Conservation (phyloP, 2,329 filamentous ascomycete species). For the Polytolypa hystricis region DNA sequence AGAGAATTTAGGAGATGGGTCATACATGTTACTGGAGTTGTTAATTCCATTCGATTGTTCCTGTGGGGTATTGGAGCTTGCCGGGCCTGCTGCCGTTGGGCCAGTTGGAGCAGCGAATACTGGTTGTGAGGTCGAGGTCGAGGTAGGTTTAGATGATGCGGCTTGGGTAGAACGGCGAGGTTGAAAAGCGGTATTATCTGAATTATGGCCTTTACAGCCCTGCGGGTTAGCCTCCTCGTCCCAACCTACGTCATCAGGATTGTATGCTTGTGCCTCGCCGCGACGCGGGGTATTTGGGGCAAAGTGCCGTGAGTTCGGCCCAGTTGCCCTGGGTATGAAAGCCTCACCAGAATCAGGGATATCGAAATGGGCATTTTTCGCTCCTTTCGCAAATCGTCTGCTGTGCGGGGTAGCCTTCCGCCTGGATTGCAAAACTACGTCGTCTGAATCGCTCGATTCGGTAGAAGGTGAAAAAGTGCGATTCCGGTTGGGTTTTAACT, state of each 20-base stretch:
- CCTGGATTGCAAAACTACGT: conserved; percentile 20
- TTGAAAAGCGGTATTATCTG: conserved; percentile 12
- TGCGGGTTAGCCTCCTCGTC: conserved; percentile 19
- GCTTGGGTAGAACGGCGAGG: conserved; percentile 2
- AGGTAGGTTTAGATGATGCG: not conserved
- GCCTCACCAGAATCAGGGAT: conserved; percentile 23
- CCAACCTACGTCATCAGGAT: conserved; percentile 10
- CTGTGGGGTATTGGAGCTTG: not conserved
- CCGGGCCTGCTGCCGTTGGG: not conserved
- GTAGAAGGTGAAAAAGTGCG: conserved; percentile 24
- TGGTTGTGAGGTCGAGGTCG: not conserved
- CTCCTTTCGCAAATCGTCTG: conserved; percentile 19
- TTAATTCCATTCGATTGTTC: not conserved
- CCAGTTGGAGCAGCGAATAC: not conserved
- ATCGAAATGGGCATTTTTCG: conserved; percentile 20
- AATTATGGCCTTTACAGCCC: conserved; percentile 21
- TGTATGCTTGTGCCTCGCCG: conserved; percentile 1
- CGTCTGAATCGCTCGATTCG: conserved; percentile 30
- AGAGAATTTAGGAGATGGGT: conserved; percentile 8
- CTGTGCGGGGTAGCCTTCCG: conserved; percentile 33
- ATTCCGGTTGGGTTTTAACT: conserved; percentile 23
- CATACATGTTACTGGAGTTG: conserved; percentile 13
- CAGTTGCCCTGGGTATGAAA: conserved; percentile 12
- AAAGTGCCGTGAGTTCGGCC: conserved; percentile 12
- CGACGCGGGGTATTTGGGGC: conserved; percentile 12